Conservation (phyloP, 75 land plant species). For the Selaginella moellendorffii region DNA sequence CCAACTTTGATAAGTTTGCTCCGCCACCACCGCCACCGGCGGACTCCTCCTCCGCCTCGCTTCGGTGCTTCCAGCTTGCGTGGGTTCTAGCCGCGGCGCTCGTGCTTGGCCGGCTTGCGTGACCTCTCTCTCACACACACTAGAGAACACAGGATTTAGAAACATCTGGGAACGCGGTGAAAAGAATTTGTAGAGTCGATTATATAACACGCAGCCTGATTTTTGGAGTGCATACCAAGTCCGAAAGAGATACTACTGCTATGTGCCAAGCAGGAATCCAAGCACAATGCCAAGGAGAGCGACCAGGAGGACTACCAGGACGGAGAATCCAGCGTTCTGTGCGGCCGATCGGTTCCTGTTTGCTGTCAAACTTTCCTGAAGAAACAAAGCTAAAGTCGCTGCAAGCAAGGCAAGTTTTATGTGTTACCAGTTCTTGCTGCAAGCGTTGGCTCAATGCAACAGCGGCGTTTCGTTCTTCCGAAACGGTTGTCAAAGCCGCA, state of each 20-base stretch:
- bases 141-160: too few relatives aligned
- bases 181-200: too few relatives aligned
- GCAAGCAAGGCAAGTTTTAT: background rate
- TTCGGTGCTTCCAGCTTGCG: background rate
- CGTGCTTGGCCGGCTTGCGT: too few relatives aligned
- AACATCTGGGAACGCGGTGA: too few relatives aligned
- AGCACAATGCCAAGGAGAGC: background rate
- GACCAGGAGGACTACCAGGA: background rate
- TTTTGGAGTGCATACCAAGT: too few relatives aligned
- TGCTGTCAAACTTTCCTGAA: background rate
- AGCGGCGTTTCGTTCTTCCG: conserved; percentile 26
- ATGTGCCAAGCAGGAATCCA: background rate
- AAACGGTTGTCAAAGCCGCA: conserved; percentile 17
- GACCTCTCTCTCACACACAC: too few relatives aligned
- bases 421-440: conserved; percentile 25
- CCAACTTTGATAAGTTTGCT: background rate
- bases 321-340: background rate
- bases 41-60: background rate
- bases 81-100: too few relatives aligned
- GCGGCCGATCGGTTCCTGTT: background rate
- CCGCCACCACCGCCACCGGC: background rate
- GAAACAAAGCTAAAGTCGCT: too few relatives aligned
- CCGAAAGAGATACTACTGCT: too few relatives aligned
- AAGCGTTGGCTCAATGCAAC: conserved; percentile 17
- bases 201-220: too few relatives aligned